Evolutionary conservation across 441 rosid genomes (phyloP).

Genomic region (Eruca vesicaria): DNA sequence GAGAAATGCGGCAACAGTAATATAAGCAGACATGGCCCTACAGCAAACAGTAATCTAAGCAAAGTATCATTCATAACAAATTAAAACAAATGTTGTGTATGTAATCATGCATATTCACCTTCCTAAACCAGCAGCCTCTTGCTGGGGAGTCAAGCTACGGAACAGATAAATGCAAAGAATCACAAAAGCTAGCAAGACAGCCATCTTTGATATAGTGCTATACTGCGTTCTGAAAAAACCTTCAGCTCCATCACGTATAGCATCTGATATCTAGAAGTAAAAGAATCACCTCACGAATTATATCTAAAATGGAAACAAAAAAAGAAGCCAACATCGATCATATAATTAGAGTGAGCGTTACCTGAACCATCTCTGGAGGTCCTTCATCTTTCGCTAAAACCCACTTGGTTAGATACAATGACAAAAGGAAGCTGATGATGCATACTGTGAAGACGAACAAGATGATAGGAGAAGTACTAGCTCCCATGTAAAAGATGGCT

Average conservation of each 20-base stretch:
- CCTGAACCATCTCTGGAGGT: slow-evolving; percentile 98
- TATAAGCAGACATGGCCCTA: slow-evolving; percentile 84
- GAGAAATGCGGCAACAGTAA: slow-evolving; percentile 94
- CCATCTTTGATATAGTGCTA: slow-evolving; percentile 97
- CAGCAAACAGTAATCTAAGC: slow-evolving; percentile 31
- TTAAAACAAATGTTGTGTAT: neutral
- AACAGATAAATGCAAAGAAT: slow-evolving; percentile 85
- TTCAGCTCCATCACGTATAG: slow-evolving; percentile 99
- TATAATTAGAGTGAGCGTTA: slow-evolving; percentile 32
- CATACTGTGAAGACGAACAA: slow-evolving; percentile 89
- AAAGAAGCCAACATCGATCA: slow-evolving; percentile 13
- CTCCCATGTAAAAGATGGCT: slow-evolving; percentile 81
- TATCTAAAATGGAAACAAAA: neutral
- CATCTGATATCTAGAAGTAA: slow-evolving; percentile 88
- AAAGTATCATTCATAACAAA: slow-evolving; percentile 18
- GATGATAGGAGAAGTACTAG: slow-evolving; percentile 88
- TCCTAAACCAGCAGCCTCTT: slow-evolving; percentile 95
- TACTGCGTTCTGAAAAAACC: slow-evolving; percentile 98
- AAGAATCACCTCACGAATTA: slow-evolving; percentile 34
- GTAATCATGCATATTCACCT: slow-evolving; percentile 50
- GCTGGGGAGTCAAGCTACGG: slow-evolving; percentile 86
- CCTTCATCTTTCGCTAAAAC: slow-evolving; percentile 98
- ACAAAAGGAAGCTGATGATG: slow-evolving; percentile 75
- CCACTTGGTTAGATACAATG: slow-evolving; percentile 90
- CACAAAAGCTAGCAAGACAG: slow-evolving; percentile 76